A percentile compares a stretch with the other conserved stretches of the same genome.
phyloP scores from a whole-genome alignment of 495 filamentous ascomycete species.

The Xylaria cubensis region DNA sequence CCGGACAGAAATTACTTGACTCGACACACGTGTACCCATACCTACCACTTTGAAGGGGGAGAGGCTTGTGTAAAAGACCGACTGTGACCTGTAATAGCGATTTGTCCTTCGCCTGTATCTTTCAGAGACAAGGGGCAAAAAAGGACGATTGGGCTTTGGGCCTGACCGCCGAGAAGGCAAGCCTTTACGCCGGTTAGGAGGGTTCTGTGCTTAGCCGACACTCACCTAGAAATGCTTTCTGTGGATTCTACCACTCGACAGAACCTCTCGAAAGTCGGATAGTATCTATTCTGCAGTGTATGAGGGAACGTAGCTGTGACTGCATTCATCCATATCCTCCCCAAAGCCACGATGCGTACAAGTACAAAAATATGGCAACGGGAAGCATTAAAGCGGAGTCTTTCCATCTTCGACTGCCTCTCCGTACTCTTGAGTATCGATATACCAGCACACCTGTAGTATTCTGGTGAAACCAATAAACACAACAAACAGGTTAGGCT shows the following conservation, averaged over 20 bases:
- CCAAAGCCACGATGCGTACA: slow-evolving; percentile 43
- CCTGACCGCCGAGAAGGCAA: slow-evolving; percentile 46
- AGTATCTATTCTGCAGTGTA: slow-evolving; percentile 33
- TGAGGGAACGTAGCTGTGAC: slow-evolving; percentile 49
- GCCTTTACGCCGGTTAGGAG: slow-evolving; percentile 32
- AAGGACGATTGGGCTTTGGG: slow-evolving; percentile 37
- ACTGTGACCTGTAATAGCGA: slow-evolving; percentile 35
- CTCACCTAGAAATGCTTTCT: slow-evolving; percentile 31
- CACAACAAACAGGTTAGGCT: not conserved
- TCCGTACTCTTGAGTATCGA: slow-evolving; percentile 4
- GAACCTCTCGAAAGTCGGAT: slow-evolving; percentile 3
- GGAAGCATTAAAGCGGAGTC: slow-evolving; percentile 41
- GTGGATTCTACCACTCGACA: slow-evolving; percentile 25
- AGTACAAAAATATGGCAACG: slow-evolving; percentile 41
- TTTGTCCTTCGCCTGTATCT: slow-evolving; percentile 34
- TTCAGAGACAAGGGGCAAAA: slow-evolving; percentile 33
- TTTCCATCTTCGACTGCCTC: slow-evolving; percentile 26
- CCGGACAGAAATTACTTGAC: slow-evolving; percentile 50
- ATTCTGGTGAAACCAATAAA: slow-evolving; percentile 19
- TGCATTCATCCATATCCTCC: slow-evolving; percentile 42
- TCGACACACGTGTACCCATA: slow-evolving; percentile 57
- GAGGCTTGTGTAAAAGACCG: slow-evolving; percentile 26
- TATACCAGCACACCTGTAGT: slow-evolving; percentile 8
- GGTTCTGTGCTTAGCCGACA: slow-evolving; percentile 48
- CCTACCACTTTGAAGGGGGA: slow-evolving; percentile 31